Base-by-base conservation (phyloP, 768 basidiomycete genomes). In the Podaxis carcinomalis region DNA sequence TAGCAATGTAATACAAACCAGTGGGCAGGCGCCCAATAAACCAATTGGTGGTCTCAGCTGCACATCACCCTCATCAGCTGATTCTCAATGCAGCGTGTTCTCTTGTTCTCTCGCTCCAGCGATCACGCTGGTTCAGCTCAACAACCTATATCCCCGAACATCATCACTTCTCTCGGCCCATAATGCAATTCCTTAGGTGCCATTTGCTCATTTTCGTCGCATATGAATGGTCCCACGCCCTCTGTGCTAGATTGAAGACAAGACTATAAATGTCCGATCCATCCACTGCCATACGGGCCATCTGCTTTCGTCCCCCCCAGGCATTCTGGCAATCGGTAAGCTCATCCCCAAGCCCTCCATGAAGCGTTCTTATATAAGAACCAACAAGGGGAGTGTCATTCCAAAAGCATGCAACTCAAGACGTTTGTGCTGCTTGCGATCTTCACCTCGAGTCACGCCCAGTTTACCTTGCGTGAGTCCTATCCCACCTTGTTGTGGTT, bases 391-490 rank as follows among this genome's bases (percentile, higher is more conserved):
- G 36, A 28, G 11, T 11, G 14, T 52, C 16, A 11, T 6, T 21
- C 40, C 5, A 16, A 53, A 53, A 53, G n/a, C n/a, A 60, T 60
- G 59, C 42, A 21, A 21, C 28, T 53, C 21, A 19, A 16, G 19
- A n/a, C 23, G 6, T 25, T 53, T 5, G 14, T 53, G 21, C 35
- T 60, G 39, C 21, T 53, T 27, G 39, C 32, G 7, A 35, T 16
- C 1, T 10, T 60, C 39, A n/a, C 28, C 19, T 16, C 19, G 25
- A 23, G 25, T 25, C 40, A 21, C 7, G 53, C 59, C 14, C 59
- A 61, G 28, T 55, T 61, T 28, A 61, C 59, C 4, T 23, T 28
- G 13, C 59, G 59, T 54, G 25, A 39, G 59, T 55, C 14, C n/a
- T n/a, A 5, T 16, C 21, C 44, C 5, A 54, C 3, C 19, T 25